These are phyloP conservation scores for Blastocystis sp. DNA, from an alignment of 352 stramenopile genomes.

Conservation along the genomic window DNA sequence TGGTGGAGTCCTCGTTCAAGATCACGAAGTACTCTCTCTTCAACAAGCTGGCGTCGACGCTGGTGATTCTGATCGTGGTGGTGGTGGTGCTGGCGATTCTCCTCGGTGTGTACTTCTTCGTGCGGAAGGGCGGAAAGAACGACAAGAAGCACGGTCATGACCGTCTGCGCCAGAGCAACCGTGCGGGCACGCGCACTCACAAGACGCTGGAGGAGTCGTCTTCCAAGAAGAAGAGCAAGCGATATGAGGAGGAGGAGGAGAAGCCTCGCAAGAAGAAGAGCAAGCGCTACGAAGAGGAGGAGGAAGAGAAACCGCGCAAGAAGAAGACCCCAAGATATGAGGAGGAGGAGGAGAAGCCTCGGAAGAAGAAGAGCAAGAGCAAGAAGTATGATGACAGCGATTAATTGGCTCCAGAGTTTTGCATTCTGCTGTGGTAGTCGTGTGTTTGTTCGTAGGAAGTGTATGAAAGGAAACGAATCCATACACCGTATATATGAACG, in stretches of 20 bases:
- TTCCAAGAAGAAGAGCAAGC: neutral
- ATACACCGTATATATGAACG: too few species aligned
- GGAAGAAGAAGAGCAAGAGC: conserved; percentile 7
- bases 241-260: conserved; percentile 46
- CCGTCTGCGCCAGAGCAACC: neutral
- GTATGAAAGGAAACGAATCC: too few species aligned
- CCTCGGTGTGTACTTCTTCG: conserved; percentile 15
- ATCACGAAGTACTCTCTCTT: conserved; percentile 37
- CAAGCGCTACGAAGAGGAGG: neutral
- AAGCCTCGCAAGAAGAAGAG: conserved; percentile 4
- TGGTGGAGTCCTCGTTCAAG: conserved; percentile 23
- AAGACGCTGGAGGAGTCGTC: neutral
- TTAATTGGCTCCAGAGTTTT: neutral
- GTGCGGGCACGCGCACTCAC: neutral
- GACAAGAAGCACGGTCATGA: conserved; percentile 23
- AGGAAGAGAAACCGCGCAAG: neutral
- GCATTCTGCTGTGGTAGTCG: neutral
- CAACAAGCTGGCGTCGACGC: neutral
- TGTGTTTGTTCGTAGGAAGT: neutral
- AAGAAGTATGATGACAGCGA: conserved; percentile 51
- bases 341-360: conserved; percentile 14
- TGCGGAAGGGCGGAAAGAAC: neutral
- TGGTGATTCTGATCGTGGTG: conserved; percentile 19
- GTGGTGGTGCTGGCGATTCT: conserved; percentile 13
- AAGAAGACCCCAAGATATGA: conserved; percentile 6